Percentiles rank a stretch among this genome's conserved stretches.
phyloP scores from a whole-genome alignment of 495 filamentous ascomycete species.

The Podospora comata region DNA sequence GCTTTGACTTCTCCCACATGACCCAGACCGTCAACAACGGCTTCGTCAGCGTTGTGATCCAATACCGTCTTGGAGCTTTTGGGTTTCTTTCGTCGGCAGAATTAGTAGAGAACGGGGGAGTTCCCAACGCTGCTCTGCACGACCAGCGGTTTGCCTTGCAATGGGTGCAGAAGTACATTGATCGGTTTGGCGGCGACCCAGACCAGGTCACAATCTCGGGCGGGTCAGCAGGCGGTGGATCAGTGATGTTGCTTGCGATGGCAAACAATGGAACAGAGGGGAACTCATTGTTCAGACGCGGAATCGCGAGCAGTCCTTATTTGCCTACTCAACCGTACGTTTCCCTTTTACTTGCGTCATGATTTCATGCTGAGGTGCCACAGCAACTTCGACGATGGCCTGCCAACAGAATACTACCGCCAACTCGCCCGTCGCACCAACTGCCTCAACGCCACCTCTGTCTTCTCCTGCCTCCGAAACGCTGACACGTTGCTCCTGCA shows the following conservation, averaged over 20 bases:
- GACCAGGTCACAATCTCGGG: constrained; percentile 41
- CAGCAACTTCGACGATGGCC: constrained; percentile 53
- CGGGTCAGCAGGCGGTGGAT: constrained; percentile 50
- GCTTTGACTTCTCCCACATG: background rate
- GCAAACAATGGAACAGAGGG: constrained; percentile 9
- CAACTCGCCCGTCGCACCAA: background rate
- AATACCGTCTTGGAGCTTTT: constrained; percentile 34
- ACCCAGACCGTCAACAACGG: constrained; percentile 13
- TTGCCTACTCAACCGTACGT: background rate
- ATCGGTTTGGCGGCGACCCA: constrained; percentile 49
- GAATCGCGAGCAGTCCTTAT: constrained; percentile 7
- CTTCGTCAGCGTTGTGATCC: constrained; percentile 32
- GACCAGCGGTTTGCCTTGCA: constrained; percentile 45
- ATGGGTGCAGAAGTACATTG: constrained; percentile 57
- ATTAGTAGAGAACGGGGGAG: constrained; percentile 28
- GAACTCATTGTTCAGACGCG: constrained; percentile 18
- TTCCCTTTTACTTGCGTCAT: background rate
- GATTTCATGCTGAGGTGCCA: constrained; percentile 39
- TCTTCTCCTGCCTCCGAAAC: constrained; percentile 49
- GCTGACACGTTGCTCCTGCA: constrained; percentile 18
- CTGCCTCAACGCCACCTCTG: constrained; percentile 15
- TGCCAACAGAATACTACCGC: constrained; percentile 47
- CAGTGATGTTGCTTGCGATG: constrained; percentile 25
- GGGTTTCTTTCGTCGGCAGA: constrained; percentile 25
- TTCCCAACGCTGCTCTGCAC: constrained; percentile 44